These are phyloP conservation scores for Oryza nivara DNA, from an alignment of 176 grass and related monocot genomes.

Conservation along the genomic window DNA sequence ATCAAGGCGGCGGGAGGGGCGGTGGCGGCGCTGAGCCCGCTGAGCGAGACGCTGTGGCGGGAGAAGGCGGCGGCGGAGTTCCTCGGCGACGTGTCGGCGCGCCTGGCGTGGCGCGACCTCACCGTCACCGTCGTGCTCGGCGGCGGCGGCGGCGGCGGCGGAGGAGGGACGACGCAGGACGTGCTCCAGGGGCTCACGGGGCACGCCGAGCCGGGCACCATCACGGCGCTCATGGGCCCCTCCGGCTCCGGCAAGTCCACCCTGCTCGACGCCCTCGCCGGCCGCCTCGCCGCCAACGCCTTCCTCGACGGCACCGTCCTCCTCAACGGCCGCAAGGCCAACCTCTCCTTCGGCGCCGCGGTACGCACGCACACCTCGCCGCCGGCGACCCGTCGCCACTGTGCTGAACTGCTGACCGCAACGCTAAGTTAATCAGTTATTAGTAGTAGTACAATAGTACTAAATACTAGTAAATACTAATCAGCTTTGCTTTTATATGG, in stretches of 20 bases:
- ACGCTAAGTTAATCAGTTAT: no score
- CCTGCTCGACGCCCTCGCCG: slow-evolving; percentile 79
- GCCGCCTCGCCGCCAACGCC: slow-evolving; percentile 85
- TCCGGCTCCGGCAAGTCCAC: slow-evolving; percentile 98
- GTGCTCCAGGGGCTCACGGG: slow-evolving; percentile 85
- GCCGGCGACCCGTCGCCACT: background rate
- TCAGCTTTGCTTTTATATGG: no score
- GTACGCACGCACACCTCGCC: slow-evolving; percentile 31
- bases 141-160: background rate
- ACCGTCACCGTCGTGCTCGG: slow-evolving; percentile 75
- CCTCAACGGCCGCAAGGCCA: slow-evolving; percentile 90
- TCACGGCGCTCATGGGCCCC: slow-evolving; percentile 94
- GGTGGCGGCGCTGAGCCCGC: slow-evolving; percentile 67
- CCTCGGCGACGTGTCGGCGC: slow-evolving; percentile 82
- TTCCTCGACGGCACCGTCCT: slow-evolving; percentile 78
- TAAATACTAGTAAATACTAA: no score
- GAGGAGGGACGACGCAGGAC: slow-evolving; percentile 66
- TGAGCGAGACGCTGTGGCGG: slow-evolving; percentile 97
- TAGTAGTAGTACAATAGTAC: no score
- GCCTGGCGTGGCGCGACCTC: slow-evolving; percentile 93
- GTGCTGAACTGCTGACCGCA: no score
- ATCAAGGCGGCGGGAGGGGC: slow-evolving; percentile 39
- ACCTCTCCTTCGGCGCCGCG: slow-evolving; percentile 92
- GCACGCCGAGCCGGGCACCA: slow-evolving; percentile 81
- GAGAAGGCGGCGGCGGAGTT: slow-evolving; percentile 56